phyloP scores from a whole-genome alignment of 2,329 filamentous ascomycete species.

The Verticillium alfalfae region DNA sequence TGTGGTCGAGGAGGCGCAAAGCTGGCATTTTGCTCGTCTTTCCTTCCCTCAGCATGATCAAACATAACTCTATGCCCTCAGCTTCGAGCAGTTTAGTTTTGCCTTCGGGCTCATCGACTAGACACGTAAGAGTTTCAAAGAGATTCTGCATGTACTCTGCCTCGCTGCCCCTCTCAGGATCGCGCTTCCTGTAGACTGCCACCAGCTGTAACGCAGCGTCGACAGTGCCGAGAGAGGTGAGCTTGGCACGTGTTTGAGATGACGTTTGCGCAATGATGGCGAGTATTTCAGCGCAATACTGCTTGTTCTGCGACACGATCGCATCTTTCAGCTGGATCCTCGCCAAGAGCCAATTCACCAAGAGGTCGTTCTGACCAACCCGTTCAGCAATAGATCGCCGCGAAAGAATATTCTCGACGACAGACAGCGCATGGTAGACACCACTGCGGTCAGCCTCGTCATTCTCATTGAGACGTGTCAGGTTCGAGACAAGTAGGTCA shows the following conservation, averaged over 20 bases:
- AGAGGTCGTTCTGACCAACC: conserved; percentile 61
- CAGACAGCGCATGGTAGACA: conserved; percentile 76
- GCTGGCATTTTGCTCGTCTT: conserved; percentile 76
- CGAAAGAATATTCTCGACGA: conserved; percentile 83
- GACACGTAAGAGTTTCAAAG: conserved; percentile 78
- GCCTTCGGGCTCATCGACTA: conserved; percentile 69
- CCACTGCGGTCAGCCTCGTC: conserved; percentile 69
- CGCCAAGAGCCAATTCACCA: conserved; percentile 72
- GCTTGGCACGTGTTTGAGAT: conserved; percentile 53
- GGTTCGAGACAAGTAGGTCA: conserved; percentile 69
- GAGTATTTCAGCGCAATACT: conserved; percentile 88
- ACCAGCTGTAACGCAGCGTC: conserved; percentile 79
- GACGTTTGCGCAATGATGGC: conserved; percentile 83
- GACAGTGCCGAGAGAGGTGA: conserved; percentile 64
- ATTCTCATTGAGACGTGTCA: conserved; percentile 74
- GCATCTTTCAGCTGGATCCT: conserved; percentile 67
- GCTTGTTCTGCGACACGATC: conserved; percentile 80
- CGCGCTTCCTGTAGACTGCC: conserved; percentile 76
- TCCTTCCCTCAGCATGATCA: conserved; percentile 88
- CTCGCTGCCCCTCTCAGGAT: conserved; percentile 81
- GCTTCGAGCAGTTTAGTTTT: conserved; percentile 81
- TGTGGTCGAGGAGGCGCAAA: conserved; percentile 80
- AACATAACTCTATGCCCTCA: conserved; percentile 83
- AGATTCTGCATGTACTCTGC: conserved; percentile 94
- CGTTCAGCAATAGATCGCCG: conserved; percentile 62